Evolutionary conservation across 331 rosid species (phyloP).

Genomic region (Phaseolus coccineus): DNA sequence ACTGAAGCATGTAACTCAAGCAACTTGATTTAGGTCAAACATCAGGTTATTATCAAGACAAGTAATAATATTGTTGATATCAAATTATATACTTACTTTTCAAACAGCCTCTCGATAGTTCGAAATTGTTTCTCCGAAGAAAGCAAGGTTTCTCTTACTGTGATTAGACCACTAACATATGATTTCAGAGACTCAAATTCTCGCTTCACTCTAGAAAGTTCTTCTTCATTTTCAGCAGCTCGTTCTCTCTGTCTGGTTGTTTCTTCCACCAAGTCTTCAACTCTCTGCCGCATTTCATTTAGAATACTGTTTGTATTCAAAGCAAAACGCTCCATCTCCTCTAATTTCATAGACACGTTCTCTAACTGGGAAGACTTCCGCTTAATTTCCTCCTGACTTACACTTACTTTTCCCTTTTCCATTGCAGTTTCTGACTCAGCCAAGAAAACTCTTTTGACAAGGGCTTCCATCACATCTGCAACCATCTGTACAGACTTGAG

Average conservation of each 20-base stretch:
- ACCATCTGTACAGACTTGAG: slow-evolving; percentile 88
- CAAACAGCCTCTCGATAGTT: slow-evolving; percentile 89
- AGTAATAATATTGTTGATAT: slow-evolving; percentile 30
- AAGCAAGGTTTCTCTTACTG: slow-evolving; percentile 91
- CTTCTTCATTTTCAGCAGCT: slow-evolving; percentile 93
- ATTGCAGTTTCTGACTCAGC: slow-evolving; percentile 87
- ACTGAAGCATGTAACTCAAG: slow-evolving; percentile 15
- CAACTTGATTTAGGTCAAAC: neutral
- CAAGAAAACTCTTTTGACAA: slow-evolving; percentile 82
- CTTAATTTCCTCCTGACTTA: slow-evolving; percentile 79
- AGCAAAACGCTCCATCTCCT: slow-evolving; percentile 93
- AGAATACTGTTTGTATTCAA: slow-evolving; percentile 73
- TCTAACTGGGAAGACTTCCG: slow-evolving; percentile 78
- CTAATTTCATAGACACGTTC: slow-evolving; percentile 81
- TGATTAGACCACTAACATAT: slow-evolving; percentile 87
- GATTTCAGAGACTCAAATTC: slow-evolving; percentile 94
- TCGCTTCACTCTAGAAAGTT: slow-evolving; percentile 82
- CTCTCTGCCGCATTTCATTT: slow-evolving; percentile 89
- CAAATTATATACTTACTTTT: slow-evolving; percentile 66
- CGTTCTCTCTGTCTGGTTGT: slow-evolving; percentile 86
- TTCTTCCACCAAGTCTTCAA: slow-evolving; percentile 95
- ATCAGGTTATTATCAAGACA: slow-evolving; percentile 21
- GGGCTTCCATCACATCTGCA: slow-evolving; percentile 89
- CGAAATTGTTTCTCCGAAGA: slow-evolving; percentile 97
- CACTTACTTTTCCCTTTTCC: slow-evolving; percentile 82